phyloP scores from a whole-genome alignment of 1,284 basidiomycete species.

The Cystobasidiaceae sp. region DNA sequence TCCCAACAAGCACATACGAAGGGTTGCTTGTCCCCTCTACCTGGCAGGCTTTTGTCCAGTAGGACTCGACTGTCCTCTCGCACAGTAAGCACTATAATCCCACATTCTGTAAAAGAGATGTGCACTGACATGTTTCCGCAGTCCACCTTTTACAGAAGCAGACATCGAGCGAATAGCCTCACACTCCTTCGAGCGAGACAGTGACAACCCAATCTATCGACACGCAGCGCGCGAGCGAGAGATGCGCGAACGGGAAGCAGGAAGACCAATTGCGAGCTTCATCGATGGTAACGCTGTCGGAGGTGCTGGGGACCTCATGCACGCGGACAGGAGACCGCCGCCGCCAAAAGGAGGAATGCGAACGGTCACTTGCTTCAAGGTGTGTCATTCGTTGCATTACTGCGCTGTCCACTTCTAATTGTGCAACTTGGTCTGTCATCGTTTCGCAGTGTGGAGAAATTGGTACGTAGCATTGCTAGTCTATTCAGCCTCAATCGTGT shows the following conservation, averaged over 20 bases:
- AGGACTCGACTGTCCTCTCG: conserved; percentile 80
- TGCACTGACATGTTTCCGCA: not conserved
- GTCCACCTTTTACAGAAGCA: conserved; percentile 37
- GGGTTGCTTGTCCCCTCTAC: conserved; percentile 85
- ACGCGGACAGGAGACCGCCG: conserved; percentile 31
- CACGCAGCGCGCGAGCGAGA: conserved; percentile 9
- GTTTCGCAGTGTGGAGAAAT: not conserved
- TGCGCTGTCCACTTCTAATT: not conserved
- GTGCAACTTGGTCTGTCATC: not conserved
- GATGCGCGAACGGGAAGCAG: conserved; percentile 53
- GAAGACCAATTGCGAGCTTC: conserved; percentile 55
- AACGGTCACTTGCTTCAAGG: conserved; percentile 86
- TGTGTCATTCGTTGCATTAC: conserved; percentile 43
- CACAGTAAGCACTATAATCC: conserved; percentile 65
- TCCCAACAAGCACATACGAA: conserved; percentile 84
- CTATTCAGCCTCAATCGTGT: not conserved
- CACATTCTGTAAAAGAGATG: not conserved
- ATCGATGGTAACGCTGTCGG: conserved; percentile 34
- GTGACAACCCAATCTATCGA: conserved; percentile 53
- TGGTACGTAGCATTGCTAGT: not conserved
- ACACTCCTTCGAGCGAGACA: conserved; percentile 60
- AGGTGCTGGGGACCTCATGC: conserved; percentile 39
- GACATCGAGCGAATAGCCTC: conserved; percentile 44
- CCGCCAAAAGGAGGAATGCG: conserved; percentile 66
- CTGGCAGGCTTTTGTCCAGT: conserved; percentile 92